These are phyloP conservation scores for Miamiensis avidus DNA, from an alignment of 169 alveolate genomes.

Conservation along the genomic window DNA sequence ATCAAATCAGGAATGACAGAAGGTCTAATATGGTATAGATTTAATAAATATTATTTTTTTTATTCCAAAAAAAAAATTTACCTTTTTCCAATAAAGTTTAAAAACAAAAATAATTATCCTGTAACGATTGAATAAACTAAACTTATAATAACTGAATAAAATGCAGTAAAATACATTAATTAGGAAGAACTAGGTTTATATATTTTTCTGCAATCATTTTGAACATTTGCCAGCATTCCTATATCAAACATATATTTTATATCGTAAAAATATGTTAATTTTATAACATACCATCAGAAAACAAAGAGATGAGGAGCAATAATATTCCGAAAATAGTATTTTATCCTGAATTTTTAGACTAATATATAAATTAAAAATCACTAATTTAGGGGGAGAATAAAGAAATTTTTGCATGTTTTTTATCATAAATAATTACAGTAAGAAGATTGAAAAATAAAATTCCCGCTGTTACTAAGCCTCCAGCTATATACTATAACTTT, in stretches of 20 bases:
- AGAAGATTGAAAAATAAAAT: conserved; percentile 1
- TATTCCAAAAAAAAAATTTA: background rate
- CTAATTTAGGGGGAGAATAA: no score
- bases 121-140: background rate
- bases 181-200: conserved; percentile 12
- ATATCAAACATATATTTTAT: no score
- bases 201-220: no score
- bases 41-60: background rate
- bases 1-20: background rate
- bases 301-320: background rate
- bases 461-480: conserved; percentile 9
- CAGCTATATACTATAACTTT: background rate
- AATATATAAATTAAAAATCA: background rate
- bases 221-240: no score
- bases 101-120: background rate
- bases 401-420: background rate
- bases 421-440: background rate
- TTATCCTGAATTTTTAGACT: background rate
- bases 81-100: background rate
- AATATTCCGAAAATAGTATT: conserved; percentile 9
- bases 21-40: background rate
- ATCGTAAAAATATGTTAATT: no score
- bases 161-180: background rate
- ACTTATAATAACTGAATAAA: background rate
- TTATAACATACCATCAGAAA: conserved; percentile 18